Base-by-base conservation (phyloP, 1,284 basidiomycete species). In the Flammula alnicola region DNA sequence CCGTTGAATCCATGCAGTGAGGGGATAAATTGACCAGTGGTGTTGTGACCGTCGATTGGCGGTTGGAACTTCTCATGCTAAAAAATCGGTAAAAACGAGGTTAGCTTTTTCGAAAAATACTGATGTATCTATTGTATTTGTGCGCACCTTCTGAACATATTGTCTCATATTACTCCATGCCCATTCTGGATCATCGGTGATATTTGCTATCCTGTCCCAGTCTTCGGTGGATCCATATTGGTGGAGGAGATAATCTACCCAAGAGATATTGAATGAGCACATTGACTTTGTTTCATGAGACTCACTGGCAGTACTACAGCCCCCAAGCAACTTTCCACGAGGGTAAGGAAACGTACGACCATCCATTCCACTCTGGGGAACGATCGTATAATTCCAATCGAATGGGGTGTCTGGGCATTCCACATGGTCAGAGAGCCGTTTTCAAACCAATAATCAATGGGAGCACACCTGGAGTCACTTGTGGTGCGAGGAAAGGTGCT, bases 161-260 rank as follows among this genome's bases (percentile, higher is more conserved):
- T 59, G 56, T 26, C 58, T 58, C 39, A 76, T 49, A 11, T 55
- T 60, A 9, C 64, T 58, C 73, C 74, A 75, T 2, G 63, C 61
- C 73, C 72, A 76, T 5, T 68, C 66, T 1, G 50, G 8, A 44
- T 75, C 73, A 1, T 64, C 69, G 6, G 71, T 65, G 9, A 72
- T 44, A 1, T 55, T 51, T 5, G 68, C 72, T 26, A 64, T 69
- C 9, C 63, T 55, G 51, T 75, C 64, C 46, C 62, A 75, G 40
- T 76, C 71, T 16, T 69, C 68, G 5, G 55, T 57, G 3, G 71
- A 66, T 7, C 72, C 73, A 22, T 70, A 67, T 3, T 63, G 68
- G 50, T 71, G 72, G 6, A 65, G 59, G 50, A 73, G 59, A 36
- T 60, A 67, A 45, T 75, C 72, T 74, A 30, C 4, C 14, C 22